Conservation (phyloP, 1,139 yeast species). For the Yamadazyma buinensis region DNA sequence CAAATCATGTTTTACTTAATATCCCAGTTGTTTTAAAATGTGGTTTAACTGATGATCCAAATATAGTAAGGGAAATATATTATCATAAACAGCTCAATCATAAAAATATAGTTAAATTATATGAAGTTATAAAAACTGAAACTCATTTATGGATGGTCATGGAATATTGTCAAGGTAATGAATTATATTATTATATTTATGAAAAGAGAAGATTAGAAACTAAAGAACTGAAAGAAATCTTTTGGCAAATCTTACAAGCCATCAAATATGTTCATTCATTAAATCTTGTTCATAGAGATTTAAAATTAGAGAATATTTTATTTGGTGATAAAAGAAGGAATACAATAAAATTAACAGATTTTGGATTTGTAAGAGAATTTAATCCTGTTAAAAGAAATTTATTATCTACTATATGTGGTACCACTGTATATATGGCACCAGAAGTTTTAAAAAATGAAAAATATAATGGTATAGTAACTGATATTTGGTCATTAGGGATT, state of each 20-base stretch:
- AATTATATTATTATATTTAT: conserved; percentile 71
- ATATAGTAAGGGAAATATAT: conserved; percentile 87
- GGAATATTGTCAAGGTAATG: conserved; percentile 90
- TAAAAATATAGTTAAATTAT: conserved; percentile 77
- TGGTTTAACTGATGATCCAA: conserved; percentile 79
- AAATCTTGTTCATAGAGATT: conserved; percentile 85
- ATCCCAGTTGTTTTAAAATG: conserved; percentile 82
- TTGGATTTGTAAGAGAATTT: conserved; percentile 88
- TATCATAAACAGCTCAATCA: conserved; percentile 84
- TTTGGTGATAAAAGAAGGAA: conserved; percentile 61
- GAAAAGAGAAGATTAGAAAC: conserved; percentile 50
- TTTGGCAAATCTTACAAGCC: conserved; percentile 78
- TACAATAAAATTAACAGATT: conserved; percentile 74
- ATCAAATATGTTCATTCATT: conserved; percentile 80
- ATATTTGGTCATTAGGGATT: conserved; percentile 91
- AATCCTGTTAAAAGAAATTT: conserved; percentile 48
- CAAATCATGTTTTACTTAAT: conserved; percentile 68
- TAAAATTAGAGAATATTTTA: conserved; percentile 81
- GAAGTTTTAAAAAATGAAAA: conserved; percentile 67
- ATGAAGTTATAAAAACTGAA: conserved; percentile 83
- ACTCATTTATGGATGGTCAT: conserved; percentile 78
- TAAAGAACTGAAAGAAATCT: conserved; percentile 55
- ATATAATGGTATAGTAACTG: conserved; percentile 80
- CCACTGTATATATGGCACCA: conserved; percentile 96
- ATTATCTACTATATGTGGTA: conserved; percentile 87